Base-by-base conservation (phyloP, 805 yeast species). In the Monosporozyma unispora region DNA sequence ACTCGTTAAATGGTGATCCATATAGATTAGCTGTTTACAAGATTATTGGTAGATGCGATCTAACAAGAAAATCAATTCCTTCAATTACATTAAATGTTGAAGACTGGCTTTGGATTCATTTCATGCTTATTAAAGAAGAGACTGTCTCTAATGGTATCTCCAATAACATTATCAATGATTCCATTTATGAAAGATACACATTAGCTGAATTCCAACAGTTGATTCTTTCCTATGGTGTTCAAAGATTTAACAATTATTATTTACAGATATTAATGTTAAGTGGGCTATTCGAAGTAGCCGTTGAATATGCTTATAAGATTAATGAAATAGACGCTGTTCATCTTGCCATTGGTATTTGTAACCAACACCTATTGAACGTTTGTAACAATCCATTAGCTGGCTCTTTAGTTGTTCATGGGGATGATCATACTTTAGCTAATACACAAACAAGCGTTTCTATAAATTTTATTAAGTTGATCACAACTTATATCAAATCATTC, bases 41-140 rank as follows among this genome's bases (percentile, higher is more conserved):
- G 67, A 76, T 93, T 23, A 77, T 91, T 50, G 98, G 98, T n/a
- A 83, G 93, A 65, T 88, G 96, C 66, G 82, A 82, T 69, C 62
- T 84, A 61, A 72, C 84, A 45, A 74, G 82, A 66, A 80, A 81
- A 66, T 70, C 78, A 54, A 70, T 90, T 57, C 80, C 95, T 35
- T 65, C 81, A n/a, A 78, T 91, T 28, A 77, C 84, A 37, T 68
- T 81, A 35, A 86, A 95, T 51, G 79, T 90, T 45, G 98, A 91
- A 66, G 98, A 91, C 69, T 91, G 98, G 98, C 66, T 91, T 46
- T 91, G 99, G 99, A 79, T 86, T 62, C 97, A 93, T 67, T 74
- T 93, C 50, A 76, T 81, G 67, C 73, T 91, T 27, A 79, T 86
- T 14, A 78, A 81, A 49, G 91, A 87, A 58, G 68, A 67, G 16